Evolutionary conservation across 2,329 filamentous ascomycete species (phyloP).

Genomic region (Aspergillus sp.): DNA sequence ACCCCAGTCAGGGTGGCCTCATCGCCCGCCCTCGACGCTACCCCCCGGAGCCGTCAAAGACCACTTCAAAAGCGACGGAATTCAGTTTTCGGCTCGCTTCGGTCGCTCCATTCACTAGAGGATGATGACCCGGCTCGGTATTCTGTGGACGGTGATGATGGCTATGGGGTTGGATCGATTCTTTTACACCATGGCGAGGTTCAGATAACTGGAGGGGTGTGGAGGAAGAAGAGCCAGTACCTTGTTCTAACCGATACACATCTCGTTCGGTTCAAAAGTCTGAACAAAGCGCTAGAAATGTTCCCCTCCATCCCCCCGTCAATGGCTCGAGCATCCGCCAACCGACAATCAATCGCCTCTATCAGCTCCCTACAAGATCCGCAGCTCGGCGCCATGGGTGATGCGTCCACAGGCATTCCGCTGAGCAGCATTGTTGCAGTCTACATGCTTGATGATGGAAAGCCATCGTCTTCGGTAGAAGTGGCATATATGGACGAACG

Average conservation of each 20-base stretch:
- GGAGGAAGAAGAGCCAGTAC: constrained; percentile 71
- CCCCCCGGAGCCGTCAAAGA: constrained; percentile 38
- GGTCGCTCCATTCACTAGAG: constrained; percentile 51
- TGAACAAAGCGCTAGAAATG: constrained; percentile 63
- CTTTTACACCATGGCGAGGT: constrained; percentile 69
- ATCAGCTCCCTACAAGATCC: constrained; percentile 62
- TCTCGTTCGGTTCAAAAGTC: constrained; percentile 67
- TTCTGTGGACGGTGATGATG: constrained; percentile 18
- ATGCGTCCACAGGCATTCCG: constrained; percentile 56
- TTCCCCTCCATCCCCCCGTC: constrained; percentile 55
- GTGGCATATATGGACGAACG: constrained; percentile 68
- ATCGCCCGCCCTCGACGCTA: constrained; percentile 26
- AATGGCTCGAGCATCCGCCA: constrained; percentile 42
- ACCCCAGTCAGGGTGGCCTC: constrained; percentile 22
- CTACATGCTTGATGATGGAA: constrained; percentile 66
- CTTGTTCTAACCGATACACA: constrained; percentile 69
- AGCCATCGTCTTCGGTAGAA: constrained; percentile 66
- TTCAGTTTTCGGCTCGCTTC: constrained; percentile 62
- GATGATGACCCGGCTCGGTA: constrained; percentile 34
- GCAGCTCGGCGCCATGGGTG: constrained; percentile 57
- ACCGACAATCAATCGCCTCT: constrained; percentile 60
- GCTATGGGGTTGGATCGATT: constrained; percentile 41
- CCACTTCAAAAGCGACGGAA: constrained; percentile 48
- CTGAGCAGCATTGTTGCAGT: constrained; percentile 67
- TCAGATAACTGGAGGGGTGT: constrained; percentile 68